Base-by-base conservation (phyloP, 2,329 filamentous ascomycete species). In the Colletotrichum cuscutae region DNA sequence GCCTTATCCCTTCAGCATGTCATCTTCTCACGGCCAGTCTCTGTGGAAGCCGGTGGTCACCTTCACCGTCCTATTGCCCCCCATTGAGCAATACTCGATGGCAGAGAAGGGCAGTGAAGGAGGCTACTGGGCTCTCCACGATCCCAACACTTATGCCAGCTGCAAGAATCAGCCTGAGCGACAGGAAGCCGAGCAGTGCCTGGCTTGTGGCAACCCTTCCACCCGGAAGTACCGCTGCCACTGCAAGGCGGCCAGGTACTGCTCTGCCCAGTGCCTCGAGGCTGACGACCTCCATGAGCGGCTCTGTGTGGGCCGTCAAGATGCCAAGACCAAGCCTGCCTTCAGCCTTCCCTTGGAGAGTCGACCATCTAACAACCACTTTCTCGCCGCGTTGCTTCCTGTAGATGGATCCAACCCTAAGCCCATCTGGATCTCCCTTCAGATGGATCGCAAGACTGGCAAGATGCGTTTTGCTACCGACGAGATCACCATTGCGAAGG, bases 331-430 rank as follows among this genome's bases (percentile, higher is more conserved):
- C 9, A 19, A 9, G 7, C 19, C 42, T 49, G 19, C 42, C 19
- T 26, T 22, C 3, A 12, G 52, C 4, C 52, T 54, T 12, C 9
- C 52, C 0, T n/a, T 15, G 19, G 4, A 26, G 11, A 24, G 6
- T 24, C 52, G 52, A 0, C 52, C 52, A 13, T 54, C 52, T 0
- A 0, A 54, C 0, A 3, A 54, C 13, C 52, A 54, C n/a, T 26
- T 0, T 0, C n/a, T 54, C 0, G 52, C 52, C 0, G 52, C 24
- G 19, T 0, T 54, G 0, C 52, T 54, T n/a, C 52, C 52, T 1
- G 5, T 13, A 0, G 12, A 26, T 28, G 13, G 5, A 13, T 0
- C 5, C 4, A 5, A 22, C 11, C 52, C 52, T 0, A 54, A 13
- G n/a, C 1, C 9, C 0, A 26, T 54, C 22, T 54, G 52, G 52